Evolutionary conservation across 2,329 filamentous ascomycete genomes (phyloP), one percentile per base, ranked within the genome.

Genomic region (Thielaviopsis populi): DNA sequence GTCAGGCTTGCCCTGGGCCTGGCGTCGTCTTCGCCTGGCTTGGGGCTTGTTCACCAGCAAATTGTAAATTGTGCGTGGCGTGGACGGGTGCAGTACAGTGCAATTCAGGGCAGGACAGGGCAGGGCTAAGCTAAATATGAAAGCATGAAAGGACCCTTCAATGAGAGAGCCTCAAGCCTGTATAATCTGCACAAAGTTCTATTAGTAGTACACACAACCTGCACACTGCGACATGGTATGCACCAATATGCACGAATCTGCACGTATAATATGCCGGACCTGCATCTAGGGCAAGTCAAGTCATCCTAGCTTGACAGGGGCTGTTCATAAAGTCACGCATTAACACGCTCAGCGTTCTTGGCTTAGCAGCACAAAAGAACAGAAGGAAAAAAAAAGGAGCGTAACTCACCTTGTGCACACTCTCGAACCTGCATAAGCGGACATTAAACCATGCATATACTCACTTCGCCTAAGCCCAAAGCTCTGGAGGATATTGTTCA

Each of bases 391-490:
- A n/a, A 56, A 56, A 56, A 56, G 53, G 53, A 56, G 53, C 53
- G 13, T 17, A 30, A 27, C 53, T 56, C 30, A 19, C 30, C 27
- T 56, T 56, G 53, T 56, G 53, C 53, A 53, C 48, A 19, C 41
- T 30, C 42, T 50, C 3, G 46, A 61, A 46, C 41, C 59, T 61
- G 59, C 59, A 61, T 43, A 61, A 37, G 59, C 59, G 42, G 59
- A 61, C 43, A 61, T 61, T 61, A 48, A 30, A 46, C 41, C 59
- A 15, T 61, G 59, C 59, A 61, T 43, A 43, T 60, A 46, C 58
- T 60, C 58, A 60, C 58, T 60, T 61, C 59, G 59, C 59, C 59
- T 61, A 61, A 46, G 59, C 24, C 41, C 59, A 61, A 46, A n/a
- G 59, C 59, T 56, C 10, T n/a, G 10, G 30, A 37, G 30, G 10